Percentiles rank a stretch among this genome's conserved stretches.
These are phyloP conservation scores for Clavulina sp. DNA, from an alignment of 768 basidiomycete genomes.

Conservation along the genomic window DNA sequence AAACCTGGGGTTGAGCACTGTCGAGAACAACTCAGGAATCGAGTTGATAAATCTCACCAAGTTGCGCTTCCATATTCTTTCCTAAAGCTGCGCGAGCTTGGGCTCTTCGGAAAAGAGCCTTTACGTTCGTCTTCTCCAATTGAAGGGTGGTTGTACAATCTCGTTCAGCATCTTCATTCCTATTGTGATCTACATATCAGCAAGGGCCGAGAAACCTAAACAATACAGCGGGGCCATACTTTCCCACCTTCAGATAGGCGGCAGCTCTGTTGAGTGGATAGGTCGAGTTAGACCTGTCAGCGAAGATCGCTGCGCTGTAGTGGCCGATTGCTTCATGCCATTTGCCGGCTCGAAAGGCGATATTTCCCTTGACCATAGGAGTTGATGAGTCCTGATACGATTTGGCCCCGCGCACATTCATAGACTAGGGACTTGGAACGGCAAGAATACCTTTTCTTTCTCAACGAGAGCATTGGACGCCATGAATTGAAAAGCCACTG, in stretches of 20 bases:
- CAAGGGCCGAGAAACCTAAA: conserved; percentile 10
- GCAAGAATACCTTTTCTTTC: conserved; percentile 7
- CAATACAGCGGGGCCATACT: conserved; percentile 39
- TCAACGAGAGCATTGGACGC: not conserved
- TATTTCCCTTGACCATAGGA: conserved; percentile 90
- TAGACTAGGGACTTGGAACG: not conserved
- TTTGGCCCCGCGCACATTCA: not conserved
- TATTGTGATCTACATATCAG: conserved; percentile 16
- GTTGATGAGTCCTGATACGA: not conserved
- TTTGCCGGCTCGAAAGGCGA: conserved; percentile 66
- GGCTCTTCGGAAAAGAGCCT: conserved; percentile 61
- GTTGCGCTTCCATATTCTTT: conserved; percentile 37
- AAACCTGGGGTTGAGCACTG: not conserved
- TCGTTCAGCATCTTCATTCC: conserved; percentile 61
- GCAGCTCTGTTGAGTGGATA: conserved; percentile 78
- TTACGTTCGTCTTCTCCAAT: conserved; percentile 44
- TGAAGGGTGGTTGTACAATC: conserved; percentile 55
- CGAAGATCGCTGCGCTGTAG: conserved; percentile 65
- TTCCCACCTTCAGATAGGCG: conserved; percentile 85
- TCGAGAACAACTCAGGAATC: conserved; percentile 1
- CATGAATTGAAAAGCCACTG: not conserved
- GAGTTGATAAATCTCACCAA: conserved; percentile 29
- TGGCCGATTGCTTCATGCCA: conserved; percentile 68
- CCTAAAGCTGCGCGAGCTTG: conserved; percentile 48
- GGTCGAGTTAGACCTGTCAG: conserved; percentile 53